Evolutionary conservation across 1,284 basidiomycete species (phyloP).

Genomic region (Fereydounia khargensis): DNA sequence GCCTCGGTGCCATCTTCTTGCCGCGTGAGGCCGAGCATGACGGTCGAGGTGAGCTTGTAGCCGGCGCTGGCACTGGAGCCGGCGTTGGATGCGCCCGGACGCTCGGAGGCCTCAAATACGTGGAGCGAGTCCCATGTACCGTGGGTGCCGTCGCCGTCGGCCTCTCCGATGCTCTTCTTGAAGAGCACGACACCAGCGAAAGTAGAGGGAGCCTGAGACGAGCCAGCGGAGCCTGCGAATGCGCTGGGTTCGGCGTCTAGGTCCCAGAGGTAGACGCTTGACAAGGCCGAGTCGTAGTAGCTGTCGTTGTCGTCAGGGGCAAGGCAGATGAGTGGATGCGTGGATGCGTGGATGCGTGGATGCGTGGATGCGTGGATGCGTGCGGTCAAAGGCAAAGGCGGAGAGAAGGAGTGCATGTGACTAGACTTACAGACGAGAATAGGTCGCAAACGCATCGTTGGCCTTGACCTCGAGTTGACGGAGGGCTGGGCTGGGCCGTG

Average conservation of each 20-base stretch:
- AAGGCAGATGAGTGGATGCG: too few relatives aligned
- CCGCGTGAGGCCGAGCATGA: slow-evolving; percentile 89
- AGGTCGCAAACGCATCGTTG: slow-evolving; percentile 95
- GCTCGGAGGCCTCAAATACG: slow-evolving; percentile 89
- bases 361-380: too few relatives aligned
- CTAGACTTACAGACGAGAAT: slow-evolving; percentile 81
- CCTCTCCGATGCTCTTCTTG: slow-evolving; percentile 70
- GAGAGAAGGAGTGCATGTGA: too few relatives aligned
- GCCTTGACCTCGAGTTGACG: slow-evolving; percentile 87
- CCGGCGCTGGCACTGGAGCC: slow-evolving; percentile 73
- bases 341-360: too few relatives aligned
- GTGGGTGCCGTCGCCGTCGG: slow-evolving; percentile 42
- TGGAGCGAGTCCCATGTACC: slow-evolving; percentile 98
- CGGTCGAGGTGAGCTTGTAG: slow-evolving; percentile 95
- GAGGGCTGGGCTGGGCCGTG: slow-evolving; percentile 76
- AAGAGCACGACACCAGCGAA: slow-evolving; percentile 96
- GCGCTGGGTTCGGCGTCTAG: slow-evolving; percentile 68
- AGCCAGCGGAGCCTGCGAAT: slow-evolving; percentile 12
- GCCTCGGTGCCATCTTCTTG: slow-evolving; percentile 61
- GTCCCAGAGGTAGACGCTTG: slow-evolving; percentile 98
- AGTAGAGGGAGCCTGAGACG: slow-evolving; percentile 61
- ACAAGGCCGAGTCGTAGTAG: slow-evolving; percentile 95
- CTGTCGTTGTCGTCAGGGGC: slow-evolving; percentile 60
- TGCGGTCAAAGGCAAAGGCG: too few relatives aligned
- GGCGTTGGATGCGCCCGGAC: slow-evolving; percentile 53